Percentiles rank a stretch among this genome's conserved stretches.
Evolutionary conservation across 345 rosid species (phyloP).

Genomic region (Gossypium stocksii): DNA sequence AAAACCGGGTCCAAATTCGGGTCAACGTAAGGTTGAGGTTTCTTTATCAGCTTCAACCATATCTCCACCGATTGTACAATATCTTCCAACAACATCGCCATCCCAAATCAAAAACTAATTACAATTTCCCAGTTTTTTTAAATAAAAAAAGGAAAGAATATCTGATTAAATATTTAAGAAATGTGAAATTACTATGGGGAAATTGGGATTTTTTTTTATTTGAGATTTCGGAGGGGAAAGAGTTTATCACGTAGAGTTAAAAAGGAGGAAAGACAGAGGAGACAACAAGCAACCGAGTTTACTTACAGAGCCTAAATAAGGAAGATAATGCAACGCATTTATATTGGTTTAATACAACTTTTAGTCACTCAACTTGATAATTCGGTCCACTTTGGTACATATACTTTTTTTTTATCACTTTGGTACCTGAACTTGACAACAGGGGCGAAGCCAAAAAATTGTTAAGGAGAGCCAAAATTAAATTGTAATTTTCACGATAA

Average conservation of each 20-base stretch:
- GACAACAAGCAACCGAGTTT: constrained; percentile 11
- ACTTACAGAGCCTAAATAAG: not conserved
- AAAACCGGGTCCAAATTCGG: constrained; percentile 88
- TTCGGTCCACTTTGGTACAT: too few relatives aligned
- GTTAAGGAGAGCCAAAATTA: too few relatives aligned
- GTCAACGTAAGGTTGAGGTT: constrained; percentile 61
- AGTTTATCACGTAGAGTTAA: not conserved
- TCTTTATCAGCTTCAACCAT: constrained; percentile 51
- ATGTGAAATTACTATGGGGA: too few relatives aligned
- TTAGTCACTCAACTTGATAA: too few relatives aligned
- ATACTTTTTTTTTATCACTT: too few relatives aligned
- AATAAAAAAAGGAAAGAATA: not conserved
- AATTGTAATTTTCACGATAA: too few relatives aligned
- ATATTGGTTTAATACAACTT: too few relatives aligned
- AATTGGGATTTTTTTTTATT: not conserved
- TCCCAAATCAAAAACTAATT: constrained; percentile 12
- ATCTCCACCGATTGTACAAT: constrained; percentile 67
- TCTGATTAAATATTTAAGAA: not conserved
- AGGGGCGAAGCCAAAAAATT: too few relatives aligned
- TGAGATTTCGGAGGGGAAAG: not conserved
- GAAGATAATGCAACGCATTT: not conserved
- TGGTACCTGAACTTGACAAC: too few relatives aligned
- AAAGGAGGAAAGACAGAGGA: not conserved
- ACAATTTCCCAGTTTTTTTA: not conserved
- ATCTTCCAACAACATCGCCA: constrained; percentile 69